phyloP scores from a whole-genome alignment of 129 eudicot genomes.

The Oenanthe sinensis region DNA sequence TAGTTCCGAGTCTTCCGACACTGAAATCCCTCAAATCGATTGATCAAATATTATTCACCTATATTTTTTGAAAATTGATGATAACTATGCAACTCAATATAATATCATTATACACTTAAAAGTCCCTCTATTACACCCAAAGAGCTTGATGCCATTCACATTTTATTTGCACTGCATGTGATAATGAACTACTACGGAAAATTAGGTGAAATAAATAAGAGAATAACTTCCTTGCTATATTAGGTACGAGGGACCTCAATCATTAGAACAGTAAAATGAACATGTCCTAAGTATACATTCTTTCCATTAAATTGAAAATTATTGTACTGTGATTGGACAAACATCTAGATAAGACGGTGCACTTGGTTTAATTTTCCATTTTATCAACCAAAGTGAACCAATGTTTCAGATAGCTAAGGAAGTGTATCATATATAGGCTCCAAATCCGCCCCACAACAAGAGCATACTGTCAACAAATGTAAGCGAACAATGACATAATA shows the following conservation, averaged over 20 bases:
- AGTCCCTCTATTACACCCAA: slow-evolving; percentile 3
- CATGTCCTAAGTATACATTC: not conserved
- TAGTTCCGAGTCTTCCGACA: too few species aligned
- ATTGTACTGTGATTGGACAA: not conserved
- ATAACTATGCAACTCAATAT: not conserved
- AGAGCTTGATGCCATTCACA: not conserved
- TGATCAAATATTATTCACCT: too few species aligned
- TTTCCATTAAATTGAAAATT: not conserved
- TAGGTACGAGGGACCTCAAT: not conserved
- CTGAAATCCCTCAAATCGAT: too few species aligned
- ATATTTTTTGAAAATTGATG: not conserved
- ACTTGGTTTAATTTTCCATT: not conserved
- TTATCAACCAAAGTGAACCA: slow-evolving; percentile 1
- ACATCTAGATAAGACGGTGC: not conserved
- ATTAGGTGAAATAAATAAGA: not conserved
- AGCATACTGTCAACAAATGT: not conserved
- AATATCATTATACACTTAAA: not conserved
- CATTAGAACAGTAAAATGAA: not conserved
- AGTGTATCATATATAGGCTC: not conserved
- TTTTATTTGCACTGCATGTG: not conserved
- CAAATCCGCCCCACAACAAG: not conserved
- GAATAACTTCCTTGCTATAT: not conserved
- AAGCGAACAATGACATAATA: not conserved
- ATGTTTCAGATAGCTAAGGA: not conserved
- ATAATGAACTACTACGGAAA: not conserved